Evolutionary conservation across 495 filamentous ascomycete genomes (phyloP).

Genomic region (Podospora anserina): DNA sequence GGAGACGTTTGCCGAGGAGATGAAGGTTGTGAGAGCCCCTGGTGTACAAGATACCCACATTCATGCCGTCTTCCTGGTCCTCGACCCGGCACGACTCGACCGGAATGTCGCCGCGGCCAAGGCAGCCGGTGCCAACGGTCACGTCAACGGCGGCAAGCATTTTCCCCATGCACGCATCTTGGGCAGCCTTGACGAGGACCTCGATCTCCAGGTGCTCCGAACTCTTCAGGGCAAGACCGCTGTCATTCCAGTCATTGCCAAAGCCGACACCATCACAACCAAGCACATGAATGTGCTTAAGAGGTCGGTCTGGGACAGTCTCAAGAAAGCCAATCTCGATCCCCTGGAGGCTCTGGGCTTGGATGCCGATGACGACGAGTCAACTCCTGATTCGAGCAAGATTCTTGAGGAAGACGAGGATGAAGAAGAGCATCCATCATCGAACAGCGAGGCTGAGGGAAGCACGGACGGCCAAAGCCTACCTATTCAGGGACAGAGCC

Average conservation of each 20-base stretch:
- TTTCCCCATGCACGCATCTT: conserved; percentile 45
- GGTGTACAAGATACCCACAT: conserved; percentile 95
- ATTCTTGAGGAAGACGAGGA: conserved; percentile 61
- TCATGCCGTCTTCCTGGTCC: conserved; percentile 88
- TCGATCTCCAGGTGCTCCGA: conserved; percentile 87
- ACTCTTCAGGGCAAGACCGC: conserved; percentile 92
- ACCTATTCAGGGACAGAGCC: conserved; percentile 34
- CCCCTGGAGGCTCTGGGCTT: conserved; percentile 82
- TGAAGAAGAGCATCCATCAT: conserved; percentile 39
- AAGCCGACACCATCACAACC: conserved; percentile 92
- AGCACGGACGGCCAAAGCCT: conserved; percentile 28
- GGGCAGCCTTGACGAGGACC: conserved; percentile 80
- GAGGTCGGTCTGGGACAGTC: conserved; percentile 80
- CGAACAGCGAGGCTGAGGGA: conserved; percentile 20
- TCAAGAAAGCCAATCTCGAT: conserved; percentile 83
- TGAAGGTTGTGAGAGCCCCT: conserved; percentile 90
- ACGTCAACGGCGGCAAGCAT: conserved; percentile 49
- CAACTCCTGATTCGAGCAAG: conserved; percentile 48
- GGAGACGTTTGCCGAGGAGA: conserved; percentile 95
- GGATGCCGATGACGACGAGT: conserved; percentile 66
- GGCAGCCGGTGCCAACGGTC: conserved; percentile 51
- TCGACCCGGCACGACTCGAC: conserved; percentile 86
- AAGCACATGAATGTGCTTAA: conserved; percentile 93
- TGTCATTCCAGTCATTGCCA: conserved; percentile 92
- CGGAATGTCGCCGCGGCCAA: conserved; percentile 71